Percentiles rank a stretch among this genome's conserved stretches.
Conservation (phyloP, 2,329 filamentous ascomycete genomes). For the Fusarium sp. region DNA sequence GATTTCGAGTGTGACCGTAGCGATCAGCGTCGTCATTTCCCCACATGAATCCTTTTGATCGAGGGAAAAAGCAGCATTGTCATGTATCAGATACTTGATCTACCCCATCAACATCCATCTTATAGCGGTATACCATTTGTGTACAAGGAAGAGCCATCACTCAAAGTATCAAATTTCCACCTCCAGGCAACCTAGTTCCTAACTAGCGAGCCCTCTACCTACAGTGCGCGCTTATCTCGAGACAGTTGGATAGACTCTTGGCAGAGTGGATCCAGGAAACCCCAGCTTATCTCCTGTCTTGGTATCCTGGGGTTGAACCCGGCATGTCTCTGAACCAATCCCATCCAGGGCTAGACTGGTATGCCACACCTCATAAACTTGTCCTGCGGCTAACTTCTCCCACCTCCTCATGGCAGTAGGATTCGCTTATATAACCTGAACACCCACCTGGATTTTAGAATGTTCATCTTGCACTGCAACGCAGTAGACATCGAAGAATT, state of each 20-base stretch:
- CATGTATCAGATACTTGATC: neutral
- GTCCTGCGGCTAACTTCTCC: slow-evolving; percentile 1
- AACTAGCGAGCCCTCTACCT: neutral
- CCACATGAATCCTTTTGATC: slow-evolving; percentile 10
- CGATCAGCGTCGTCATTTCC: slow-evolving; percentile 9
- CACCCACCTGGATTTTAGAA: neutral
- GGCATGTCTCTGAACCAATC: neutral
- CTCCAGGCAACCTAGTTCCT: neutral
- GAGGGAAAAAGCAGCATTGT: neutral
- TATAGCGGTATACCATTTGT: neutral
- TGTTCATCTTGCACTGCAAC: neutral
- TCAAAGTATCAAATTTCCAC: neutral
- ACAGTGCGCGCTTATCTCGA: slow-evolving; percentile 1
- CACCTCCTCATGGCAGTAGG: neutral
- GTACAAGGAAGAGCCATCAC: neutral
- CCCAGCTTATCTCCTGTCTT: slow-evolving; percentile 5
- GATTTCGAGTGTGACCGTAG: neutral
- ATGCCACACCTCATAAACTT: neutral
- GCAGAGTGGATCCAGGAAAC: neutral
- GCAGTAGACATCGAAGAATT: neutral
- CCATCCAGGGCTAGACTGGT: neutral
- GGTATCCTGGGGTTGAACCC: slow-evolving; percentile 4
- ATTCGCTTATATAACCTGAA: slow-evolving; percentile 13
- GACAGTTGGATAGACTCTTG: slow-evolving; percentile 5
- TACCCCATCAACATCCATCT: neutral